Conservation (phyloP, 148 eudicot genomes). For the Heliamphora exappendiculata region DNA sequence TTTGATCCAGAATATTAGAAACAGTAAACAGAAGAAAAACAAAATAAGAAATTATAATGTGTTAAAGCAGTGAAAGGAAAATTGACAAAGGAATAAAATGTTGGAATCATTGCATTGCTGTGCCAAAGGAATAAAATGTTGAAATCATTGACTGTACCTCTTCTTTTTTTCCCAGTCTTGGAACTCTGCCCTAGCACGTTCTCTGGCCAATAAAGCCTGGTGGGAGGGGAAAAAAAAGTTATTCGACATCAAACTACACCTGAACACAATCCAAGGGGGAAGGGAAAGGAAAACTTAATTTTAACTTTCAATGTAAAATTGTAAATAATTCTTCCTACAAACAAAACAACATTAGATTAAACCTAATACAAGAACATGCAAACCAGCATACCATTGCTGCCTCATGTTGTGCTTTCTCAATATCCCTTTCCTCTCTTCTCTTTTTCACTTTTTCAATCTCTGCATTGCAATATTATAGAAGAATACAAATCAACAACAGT, state of each 20-base stretch:
- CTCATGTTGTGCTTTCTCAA: slow-evolving; percentile 87
- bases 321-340: neutral
- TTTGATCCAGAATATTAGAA: slow-evolving; percentile 46
- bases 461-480: slow-evolving; percentile 30
- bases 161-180: slow-evolving; percentile 94
- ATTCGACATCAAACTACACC: neutral
- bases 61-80: neutral
- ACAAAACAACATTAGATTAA: neutral
- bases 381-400: slow-evolving; percentile 68
- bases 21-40: neutral
- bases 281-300: neutral
- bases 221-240: neutral
- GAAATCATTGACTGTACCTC: slow-evolving; percentile 34
- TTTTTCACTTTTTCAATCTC: slow-evolving; percentile 96
- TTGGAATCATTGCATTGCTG: neutral
- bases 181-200: slow-evolving; percentile 85
- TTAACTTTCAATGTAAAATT: neutral
- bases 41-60: neutral
- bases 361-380: neutral
- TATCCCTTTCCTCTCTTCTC: slow-evolving; percentile 84
- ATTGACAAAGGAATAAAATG: neutral
- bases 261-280: neutral
- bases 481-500: neutral
- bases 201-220: slow-evolving; percentile 78
- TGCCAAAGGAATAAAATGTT: neutral